Conservation (phyloP, 805 yeast species). For the Lachancea kluyveri region DNA sequence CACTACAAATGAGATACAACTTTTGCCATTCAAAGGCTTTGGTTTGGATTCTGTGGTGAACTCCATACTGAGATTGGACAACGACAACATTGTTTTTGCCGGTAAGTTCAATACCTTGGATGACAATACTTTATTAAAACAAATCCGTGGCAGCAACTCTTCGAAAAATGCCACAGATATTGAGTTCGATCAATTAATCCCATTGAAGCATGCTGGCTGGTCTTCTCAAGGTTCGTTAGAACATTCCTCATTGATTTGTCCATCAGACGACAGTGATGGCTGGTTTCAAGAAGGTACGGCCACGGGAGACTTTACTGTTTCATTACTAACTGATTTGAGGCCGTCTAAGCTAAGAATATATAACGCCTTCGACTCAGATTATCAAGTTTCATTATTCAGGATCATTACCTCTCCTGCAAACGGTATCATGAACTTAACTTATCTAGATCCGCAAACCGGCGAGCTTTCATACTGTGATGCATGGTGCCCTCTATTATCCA, state of each 20-base stretch:
- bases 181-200: conserved; percentile 56
- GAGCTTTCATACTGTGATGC: conserved; percentile 70
- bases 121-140: conserved; percentile 34
- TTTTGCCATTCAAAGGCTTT: conserved; percentile 74
- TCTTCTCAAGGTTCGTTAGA: conserved; percentile 37
- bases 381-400: conserved; percentile 56
- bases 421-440: conserved; percentile 89
- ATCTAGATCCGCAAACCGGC: conserved; percentile 67
- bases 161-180: conserved; percentile 25
- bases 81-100: conserved; percentile 62
- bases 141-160: conserved; percentile 17
- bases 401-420: conserved; percentile 70
- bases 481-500: conserved; percentile 67
- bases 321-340: conserved; percentile 45
- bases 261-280: conserved; percentile 32
- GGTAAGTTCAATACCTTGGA: conserved; percentile 69
- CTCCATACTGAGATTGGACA: conserved; percentile 49
- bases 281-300: conserved; percentile 49
- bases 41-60: conserved; percentile 51
- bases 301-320: conserved; percentile 62
- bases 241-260: conserved; percentile 48
- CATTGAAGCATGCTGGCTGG: conserved; percentile 51
- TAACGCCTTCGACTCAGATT: conserved; percentile 44
- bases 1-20: conserved; percentile 33
- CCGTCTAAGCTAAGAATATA: conserved; percentile 74